Evolutionary conservation across 805 yeast genomes (phyloP), one percentile per base, ranked within the genome.

Genomic region (Starmera pachycereana): DNA sequence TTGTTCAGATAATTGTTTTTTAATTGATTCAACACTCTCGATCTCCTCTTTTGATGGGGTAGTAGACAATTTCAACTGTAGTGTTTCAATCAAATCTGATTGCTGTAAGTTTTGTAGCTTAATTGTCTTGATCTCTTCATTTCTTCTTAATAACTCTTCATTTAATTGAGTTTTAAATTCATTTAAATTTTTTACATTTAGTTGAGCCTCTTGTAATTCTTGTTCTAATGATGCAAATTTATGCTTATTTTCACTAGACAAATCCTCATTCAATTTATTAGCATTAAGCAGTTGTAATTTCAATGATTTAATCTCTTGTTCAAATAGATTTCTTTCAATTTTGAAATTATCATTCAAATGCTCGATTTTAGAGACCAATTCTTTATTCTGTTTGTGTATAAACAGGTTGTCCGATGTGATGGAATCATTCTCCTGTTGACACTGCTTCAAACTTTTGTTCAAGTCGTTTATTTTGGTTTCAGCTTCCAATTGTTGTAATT

Each of bases 1-100:
- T 49, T 75, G 79, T 25, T 66, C 67, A 16, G 56, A 49, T 25
- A 71, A 48, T 36, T 63, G 54, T 33, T 51, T 53, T 38, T 52
- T 45, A 16, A 57, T 50, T 1, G 40, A 37, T 48, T 66, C 52
- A 41, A 66, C 45, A 31, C 55, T 38, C 38, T 57, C 43, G 40
- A 62, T 40, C 49, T 71, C 58, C 40, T 58, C 65, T 25, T 60
- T 61, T 16, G 71, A 61, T 25, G 70, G 69, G 9, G 5, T 22
- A 37, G 61, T 50, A 1, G 62, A 50, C 6, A 58, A 56, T 34
- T 61, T 57, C 33, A 54, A 53, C 38, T 57, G 49, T 30, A 60
- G 41, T 8, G 52, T 45, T 6, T 56, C 52, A 6, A 63, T 42
- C 31, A 53, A 51, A 11, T 52, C 50, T 28, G 58, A 51, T 46